Evolutionary conservation across 495 filamentous ascomycete genomes (phyloP).

Genomic region (Copromyces sp.): DNA sequence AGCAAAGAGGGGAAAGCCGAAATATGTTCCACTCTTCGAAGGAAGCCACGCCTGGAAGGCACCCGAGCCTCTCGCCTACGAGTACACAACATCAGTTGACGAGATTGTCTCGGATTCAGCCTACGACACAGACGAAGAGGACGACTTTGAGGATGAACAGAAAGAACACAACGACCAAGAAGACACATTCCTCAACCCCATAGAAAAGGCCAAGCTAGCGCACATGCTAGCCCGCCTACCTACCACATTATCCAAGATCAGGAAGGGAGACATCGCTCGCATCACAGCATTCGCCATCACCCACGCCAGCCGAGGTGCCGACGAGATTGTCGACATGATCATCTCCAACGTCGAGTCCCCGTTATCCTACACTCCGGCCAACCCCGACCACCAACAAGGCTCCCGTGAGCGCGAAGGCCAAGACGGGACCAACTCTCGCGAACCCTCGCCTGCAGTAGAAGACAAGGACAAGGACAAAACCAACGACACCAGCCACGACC

Average conservation of each 20-base stretch:
- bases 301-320: constrained; percentile 63
- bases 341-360: constrained; percentile 69
- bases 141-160: constrained; percentile 68
- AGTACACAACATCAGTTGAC: constrained; percentile 60
- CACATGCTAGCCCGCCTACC: constrained; percentile 74
- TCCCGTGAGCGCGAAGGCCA: constrained; percentile 30
- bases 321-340: constrained; percentile 84
- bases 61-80: constrained; percentile 61
- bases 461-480: constrained; percentile 25
- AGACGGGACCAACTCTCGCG: constrained; percentile 15
- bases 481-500: constrained; percentile 40
- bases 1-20: constrained; percentile 23
- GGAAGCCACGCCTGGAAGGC: constrained; percentile 57
- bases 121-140: constrained; percentile 81
- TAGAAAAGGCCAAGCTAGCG: constrained; percentile 74
- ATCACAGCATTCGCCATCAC: constrained; percentile 85
- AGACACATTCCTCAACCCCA: constrained; percentile 67
- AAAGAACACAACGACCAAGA: constrained; percentile 47
- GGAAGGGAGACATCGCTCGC: constrained; percentile 78
- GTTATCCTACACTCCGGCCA: constrained; percentile 52
- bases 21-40: constrained; percentile 56
- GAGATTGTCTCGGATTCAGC: constrained; percentile 76
- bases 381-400: constrained; percentile 34
- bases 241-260: constrained; percentile 59
- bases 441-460: constrained; percentile 27